These are phyloP conservation scores for Fusarium circinatum DNA, from an alignment of 2,329 filamentous ascomycete genomes.

Conservation along the genomic window DNA sequence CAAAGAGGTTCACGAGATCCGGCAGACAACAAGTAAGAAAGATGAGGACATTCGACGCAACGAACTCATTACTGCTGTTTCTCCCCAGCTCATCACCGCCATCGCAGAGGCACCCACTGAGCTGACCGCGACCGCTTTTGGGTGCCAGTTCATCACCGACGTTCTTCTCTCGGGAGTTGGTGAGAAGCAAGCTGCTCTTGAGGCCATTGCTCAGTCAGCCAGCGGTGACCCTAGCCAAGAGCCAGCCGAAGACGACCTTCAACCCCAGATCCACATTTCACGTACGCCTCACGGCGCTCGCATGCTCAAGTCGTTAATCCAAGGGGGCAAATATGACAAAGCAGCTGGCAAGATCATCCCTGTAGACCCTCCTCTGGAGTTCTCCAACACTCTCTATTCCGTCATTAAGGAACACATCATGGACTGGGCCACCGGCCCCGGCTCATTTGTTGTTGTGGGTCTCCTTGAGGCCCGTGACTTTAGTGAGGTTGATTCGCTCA, in stretches of 20 bases:
- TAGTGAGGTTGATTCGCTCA: constrained; percentile 71
- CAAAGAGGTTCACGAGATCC: constrained; percentile 80
- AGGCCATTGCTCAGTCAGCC: constrained; percentile 73
- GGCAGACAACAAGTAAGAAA: constrained; percentile 91
- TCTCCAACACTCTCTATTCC: constrained; percentile 83
- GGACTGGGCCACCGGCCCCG: constrained; percentile 86
- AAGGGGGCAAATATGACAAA: constrained; percentile 87
- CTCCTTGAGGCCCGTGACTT: constrained; percentile 82
- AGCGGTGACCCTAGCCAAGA: constrained; percentile 62
- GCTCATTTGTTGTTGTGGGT: constrained; percentile 86
- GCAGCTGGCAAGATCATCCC: constrained; percentile 75
- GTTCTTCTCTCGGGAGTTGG: constrained; percentile 80
- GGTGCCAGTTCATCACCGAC: constrained; percentile 86
- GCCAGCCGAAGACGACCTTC: constrained; percentile 54
- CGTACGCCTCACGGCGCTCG: constrained; percentile 74
- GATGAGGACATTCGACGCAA: constrained; percentile 78
- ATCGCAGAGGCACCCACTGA: constrained; percentile 75
- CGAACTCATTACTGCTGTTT: constrained; percentile 80
- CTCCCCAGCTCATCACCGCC: constrained; percentile 78
- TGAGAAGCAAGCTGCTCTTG: constrained; percentile 79
- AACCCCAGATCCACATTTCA: constrained; percentile 65
- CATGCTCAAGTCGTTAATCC: constrained; percentile 90
- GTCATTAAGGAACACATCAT: constrained; percentile 79
- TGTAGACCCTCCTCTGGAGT: constrained; percentile 80
- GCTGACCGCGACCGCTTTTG: constrained; percentile 80